Evolutionary conservation across 2,329 filamentous ascomycete species (phyloP), one percentile per base, ranked within the genome.

Genomic region (Colletotrichum sp.): DNA sequence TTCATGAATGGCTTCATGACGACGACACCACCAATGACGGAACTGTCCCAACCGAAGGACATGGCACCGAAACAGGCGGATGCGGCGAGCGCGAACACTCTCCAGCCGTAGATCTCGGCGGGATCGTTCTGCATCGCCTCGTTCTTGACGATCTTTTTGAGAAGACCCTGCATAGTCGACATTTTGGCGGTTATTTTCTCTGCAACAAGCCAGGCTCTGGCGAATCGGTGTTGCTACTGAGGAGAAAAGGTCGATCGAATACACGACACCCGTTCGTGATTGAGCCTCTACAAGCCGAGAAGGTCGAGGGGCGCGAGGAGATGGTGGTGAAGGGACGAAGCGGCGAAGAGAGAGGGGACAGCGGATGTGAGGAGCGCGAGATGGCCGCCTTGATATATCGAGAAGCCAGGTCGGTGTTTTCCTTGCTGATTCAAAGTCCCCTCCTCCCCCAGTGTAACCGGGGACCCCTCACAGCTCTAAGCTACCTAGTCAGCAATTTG

Each of bases 31-130:
- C 92, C 91, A 76, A 94, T 93, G 72, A 93, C 93, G 77, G 92
- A 91, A 43, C 91, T 93, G 81, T 87, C 86, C 86, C 85, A 87
- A 12, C 93, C 93, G 77, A 94, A 94, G 64, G 93, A 88, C 83
- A 87, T 87, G 77, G 86, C 87, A 64, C 86, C 86, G 73, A 88
- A 87, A 80, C 86, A 87, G 18, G 85, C 85, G 61, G 91, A 93
- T 78, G 88, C 91, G 58, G 92, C 91, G 73, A 94, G 85, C 75
- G 90, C 84, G 78, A 91, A 93, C 15, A 93, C 91, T 76, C 92
- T 89, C 92, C 92, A 94, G 79, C 91, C 91, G 81, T 94, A 94
- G 77, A 94, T 92, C 83, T 94, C 90, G 67, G 88, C 86, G n/a
- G 93, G 93, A 81, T 94, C 93, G 66, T 85, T 84, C 82, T 88